Evolutionary conservation across 2,329 filamentous ascomycete genomes (phyloP).

Genomic region (Leptographium procerum): DNA sequence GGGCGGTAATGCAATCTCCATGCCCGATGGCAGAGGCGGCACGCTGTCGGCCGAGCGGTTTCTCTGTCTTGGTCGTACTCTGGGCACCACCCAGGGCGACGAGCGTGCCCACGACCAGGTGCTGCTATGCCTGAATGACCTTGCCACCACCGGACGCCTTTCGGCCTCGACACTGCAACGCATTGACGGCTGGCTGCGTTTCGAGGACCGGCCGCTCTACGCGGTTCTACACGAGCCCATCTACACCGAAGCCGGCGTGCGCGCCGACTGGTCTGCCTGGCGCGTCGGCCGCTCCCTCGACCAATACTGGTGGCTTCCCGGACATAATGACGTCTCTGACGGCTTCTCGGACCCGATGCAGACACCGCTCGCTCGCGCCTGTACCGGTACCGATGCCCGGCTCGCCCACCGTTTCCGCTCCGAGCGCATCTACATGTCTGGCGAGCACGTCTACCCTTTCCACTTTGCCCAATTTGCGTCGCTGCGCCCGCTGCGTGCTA

Average conservation of each 20-base stretch:
- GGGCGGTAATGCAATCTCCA: not conserved
- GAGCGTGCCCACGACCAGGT: not conserved
- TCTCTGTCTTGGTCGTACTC: conserved; percentile 12
- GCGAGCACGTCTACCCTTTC: conserved; percentile 15
- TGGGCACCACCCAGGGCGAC: conserved; percentile 10
- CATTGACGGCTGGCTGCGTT: conserved; percentile 9
- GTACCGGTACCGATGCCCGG: not conserved
- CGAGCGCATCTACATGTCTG: conserved; percentile 12
- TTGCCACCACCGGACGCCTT: not conserved
- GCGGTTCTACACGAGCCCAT: conserved; percentile 14
- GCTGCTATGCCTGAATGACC: not conserved
- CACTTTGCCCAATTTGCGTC: conserved; percentile 12
- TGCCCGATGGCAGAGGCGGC: conserved; percentile 6
- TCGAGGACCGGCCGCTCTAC: conserved; percentile 15
- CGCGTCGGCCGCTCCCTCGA: not conserved
- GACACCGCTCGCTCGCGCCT: not conserved
- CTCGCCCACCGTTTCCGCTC: not conserved
- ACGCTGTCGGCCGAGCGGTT: conserved; percentile 8
- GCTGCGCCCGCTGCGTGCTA: conserved; percentile 6
- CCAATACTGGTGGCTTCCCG: conserved; percentile 11
- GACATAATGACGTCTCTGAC: not conserved
- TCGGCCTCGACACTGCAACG: not conserved
- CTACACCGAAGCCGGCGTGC: conserved; percentile 6
- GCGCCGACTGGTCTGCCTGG: conserved; percentile 11
- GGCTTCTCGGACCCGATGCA: not conserved